phyloP scores from a whole-genome alignment of 78 protist species.

The Dictyostelium intermedium region DNA sequence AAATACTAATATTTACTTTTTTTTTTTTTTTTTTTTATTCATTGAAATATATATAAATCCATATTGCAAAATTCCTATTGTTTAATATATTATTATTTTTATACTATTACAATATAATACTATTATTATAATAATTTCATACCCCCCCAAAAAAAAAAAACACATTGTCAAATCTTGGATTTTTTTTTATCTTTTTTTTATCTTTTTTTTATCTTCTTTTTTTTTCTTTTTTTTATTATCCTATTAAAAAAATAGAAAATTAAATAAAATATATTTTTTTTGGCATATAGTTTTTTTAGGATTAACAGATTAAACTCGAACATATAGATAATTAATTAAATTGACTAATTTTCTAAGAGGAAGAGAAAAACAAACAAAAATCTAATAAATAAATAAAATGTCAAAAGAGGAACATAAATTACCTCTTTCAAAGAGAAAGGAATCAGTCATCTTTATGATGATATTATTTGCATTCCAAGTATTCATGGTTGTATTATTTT shows the following conservation, averaged over 20 bases:
- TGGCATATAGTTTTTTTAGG: no score
- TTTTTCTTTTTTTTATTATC: no score
- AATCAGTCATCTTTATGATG: neutral
- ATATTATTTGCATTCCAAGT: slow-evolving; percentile 38
- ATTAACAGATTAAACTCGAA: neutral
- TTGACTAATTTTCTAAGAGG: neutral
- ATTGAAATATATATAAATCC: no score
- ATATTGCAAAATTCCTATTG: no score
- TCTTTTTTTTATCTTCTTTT: neutral
- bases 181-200: neutral
- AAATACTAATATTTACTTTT: no score
- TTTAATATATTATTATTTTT: no score
- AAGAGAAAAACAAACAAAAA: neutral
- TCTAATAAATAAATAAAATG: neutral
- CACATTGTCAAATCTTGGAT: neutral
- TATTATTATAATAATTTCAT: neutral
- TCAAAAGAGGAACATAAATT: neutral
- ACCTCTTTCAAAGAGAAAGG: slow-evolving; percentile 25
- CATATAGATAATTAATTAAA: neutral
- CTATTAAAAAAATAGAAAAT: neutral
- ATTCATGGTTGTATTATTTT: slow-evolving; percentile 38
- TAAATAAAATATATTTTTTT: no score
- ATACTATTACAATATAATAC: no score
- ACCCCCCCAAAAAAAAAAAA: no score
- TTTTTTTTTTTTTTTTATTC: no score